Evolutionary conservation across 768 basidiomycete species (phyloP).

Genomic region (Termitomyces heimii): DNA sequence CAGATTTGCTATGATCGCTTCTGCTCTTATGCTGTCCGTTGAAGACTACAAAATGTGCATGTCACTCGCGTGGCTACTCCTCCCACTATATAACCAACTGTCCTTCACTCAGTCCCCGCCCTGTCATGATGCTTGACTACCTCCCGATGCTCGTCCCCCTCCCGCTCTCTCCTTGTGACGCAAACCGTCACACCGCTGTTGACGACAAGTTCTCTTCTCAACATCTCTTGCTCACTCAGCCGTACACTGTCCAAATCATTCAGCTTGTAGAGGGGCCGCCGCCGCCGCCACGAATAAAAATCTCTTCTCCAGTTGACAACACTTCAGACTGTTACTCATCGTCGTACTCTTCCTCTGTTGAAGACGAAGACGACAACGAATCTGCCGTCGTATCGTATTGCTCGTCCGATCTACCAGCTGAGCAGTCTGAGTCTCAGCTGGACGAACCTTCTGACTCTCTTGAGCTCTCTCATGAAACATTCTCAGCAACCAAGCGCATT

Average conservation of each 20-base stretch:
- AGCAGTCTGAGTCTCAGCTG: constrained; percentile 23
- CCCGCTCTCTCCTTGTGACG: constrained; percentile 13
- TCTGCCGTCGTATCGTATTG: constrained; percentile 61
- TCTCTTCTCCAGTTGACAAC: constrained; percentile 31
- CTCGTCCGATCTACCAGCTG: constrained; percentile 51
- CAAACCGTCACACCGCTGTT: constrained; percentile 17
- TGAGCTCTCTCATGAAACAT: constrained; percentile 39
- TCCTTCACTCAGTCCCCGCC: constrained; percentile 15
- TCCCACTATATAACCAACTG: constrained; percentile 15
- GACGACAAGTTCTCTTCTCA: constrained; percentile 28
- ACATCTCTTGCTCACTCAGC: constrained; percentile 43
- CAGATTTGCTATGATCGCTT: constrained; percentile 17
- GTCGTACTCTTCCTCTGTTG: constrained; percentile 28
- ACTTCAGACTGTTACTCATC: constrained; percentile 33
- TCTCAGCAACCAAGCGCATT: constrained; percentile 57
- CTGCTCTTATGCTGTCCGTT: constrained; percentile 16
- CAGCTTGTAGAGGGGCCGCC: constrained; percentile 67
- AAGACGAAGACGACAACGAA: constrained; percentile 32
- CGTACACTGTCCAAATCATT: constrained; percentile 57
- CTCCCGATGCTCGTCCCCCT: constrained; percentile 16
- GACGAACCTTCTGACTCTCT: constrained; percentile 4
- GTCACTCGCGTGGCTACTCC: constrained; percentile 16
- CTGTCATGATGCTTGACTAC: constrained; percentile 21
- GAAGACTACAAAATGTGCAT: constrained; percentile 21
- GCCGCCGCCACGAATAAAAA: constrained; percentile 41